A percentile compares a stretch with the other conserved stretches of the same genome.
Conservation (phyloP, 2,329 filamentous ascomycete genomes). For the Ceratocystis albifundus region DNA sequence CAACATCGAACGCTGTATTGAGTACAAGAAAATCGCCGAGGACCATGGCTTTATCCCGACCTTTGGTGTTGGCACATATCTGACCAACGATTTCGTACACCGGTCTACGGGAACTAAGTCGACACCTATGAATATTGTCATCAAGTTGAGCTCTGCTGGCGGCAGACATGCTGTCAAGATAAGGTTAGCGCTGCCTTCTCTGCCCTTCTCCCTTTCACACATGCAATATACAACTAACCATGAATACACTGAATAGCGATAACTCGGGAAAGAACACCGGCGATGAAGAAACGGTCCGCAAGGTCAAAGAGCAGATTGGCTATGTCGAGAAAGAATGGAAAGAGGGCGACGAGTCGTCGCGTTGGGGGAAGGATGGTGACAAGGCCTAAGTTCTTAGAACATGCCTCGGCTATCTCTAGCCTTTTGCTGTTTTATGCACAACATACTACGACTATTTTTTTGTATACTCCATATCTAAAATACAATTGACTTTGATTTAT, state of each 20-base stretch:
- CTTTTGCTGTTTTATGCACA: not conserved
- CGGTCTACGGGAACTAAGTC: constrained; percentile 67
- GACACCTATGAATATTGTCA: constrained; percentile 88
- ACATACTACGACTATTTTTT: not conserved
- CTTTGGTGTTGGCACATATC: constrained; percentile 89
- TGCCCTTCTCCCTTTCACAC: constrained; percentile 13
- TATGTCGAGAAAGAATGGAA: constrained; percentile 79
- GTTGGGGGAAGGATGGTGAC: constrained; percentile 55
- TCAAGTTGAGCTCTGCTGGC: constrained; percentile 79
- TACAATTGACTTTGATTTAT: too few relatives aligned
- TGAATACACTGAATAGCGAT: constrained; percentile 37
- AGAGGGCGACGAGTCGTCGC: constrained; percentile 67
- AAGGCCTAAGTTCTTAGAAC: constrained; percentile 19
- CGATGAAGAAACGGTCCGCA: constrained; percentile 62
- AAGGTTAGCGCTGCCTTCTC: constrained; percentile 34
- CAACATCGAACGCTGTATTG: constrained; percentile 77
- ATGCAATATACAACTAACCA: constrained; percentile 19
- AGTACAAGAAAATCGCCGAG: constrained; percentile 79
- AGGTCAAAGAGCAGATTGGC: constrained; percentile 74
- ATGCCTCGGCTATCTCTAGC: not conserved
- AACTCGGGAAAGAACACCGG: constrained; percentile 93
- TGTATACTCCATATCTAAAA: not conserved
- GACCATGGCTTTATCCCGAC: constrained; percentile 69
- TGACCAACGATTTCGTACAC: constrained; percentile 88
- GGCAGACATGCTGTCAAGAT: constrained; percentile 84